These are phyloP conservation scores for Macrolepiota albuminosa DNA, from an alignment of 768 basidiomycete species.

Conservation along the genomic window DNA sequence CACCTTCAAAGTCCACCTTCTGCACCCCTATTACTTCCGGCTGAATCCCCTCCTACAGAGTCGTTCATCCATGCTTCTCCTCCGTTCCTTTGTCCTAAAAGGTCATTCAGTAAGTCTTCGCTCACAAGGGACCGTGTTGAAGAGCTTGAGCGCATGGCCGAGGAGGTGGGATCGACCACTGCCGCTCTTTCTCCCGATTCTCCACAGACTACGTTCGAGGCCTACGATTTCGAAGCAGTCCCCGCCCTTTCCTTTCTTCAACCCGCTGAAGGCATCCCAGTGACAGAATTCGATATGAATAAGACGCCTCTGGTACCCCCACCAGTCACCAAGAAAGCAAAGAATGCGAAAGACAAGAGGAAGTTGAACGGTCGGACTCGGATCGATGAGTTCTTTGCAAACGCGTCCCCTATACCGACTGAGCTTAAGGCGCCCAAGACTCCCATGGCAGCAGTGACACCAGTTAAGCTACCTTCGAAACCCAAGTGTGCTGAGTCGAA, in stretches of 20 bases:
- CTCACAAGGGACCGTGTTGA: slow-evolving; percentile 59
- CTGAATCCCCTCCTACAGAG: slow-evolving; percentile 12
- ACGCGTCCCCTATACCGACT: not conserved
- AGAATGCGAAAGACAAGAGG: slow-evolving; percentile 24
- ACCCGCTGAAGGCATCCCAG: not conserved
- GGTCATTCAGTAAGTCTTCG: slow-evolving; percentile 38
- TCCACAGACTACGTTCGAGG: slow-evolving; percentile 15
- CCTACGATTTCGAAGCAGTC: not conserved
- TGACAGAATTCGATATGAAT: slow-evolving; percentile 24
- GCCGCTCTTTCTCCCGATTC: slow-evolving; percentile 35
- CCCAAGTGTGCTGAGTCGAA: slow-evolving; percentile 7
- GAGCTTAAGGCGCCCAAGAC: slow-evolving; percentile 38
- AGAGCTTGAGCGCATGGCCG: slow-evolving; percentile 69
- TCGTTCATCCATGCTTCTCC: slow-evolving; percentile 58
- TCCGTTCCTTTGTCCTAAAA: slow-evolving; percentile 64
- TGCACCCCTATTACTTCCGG: not conserved
- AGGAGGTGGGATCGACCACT: slow-evolving; percentile 38
- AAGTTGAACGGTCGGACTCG: slow-evolving; percentile 16
- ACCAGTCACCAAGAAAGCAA: slow-evolving; percentile 34
- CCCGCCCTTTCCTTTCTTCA: not conserved
- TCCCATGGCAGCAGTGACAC: slow-evolving; percentile 41
- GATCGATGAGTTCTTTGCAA: slow-evolving; percentile 25
- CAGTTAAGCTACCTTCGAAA: slow-evolving; percentile 22
- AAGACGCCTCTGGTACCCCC: slow-evolving; percentile 64
- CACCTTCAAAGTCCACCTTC: slow-evolving; percentile 6